Evolutionary conservation across 306 rosid genomes (phyloP), one percentile per base, ranked within the genome.

Genomic region (Malus orientalis): DNA sequence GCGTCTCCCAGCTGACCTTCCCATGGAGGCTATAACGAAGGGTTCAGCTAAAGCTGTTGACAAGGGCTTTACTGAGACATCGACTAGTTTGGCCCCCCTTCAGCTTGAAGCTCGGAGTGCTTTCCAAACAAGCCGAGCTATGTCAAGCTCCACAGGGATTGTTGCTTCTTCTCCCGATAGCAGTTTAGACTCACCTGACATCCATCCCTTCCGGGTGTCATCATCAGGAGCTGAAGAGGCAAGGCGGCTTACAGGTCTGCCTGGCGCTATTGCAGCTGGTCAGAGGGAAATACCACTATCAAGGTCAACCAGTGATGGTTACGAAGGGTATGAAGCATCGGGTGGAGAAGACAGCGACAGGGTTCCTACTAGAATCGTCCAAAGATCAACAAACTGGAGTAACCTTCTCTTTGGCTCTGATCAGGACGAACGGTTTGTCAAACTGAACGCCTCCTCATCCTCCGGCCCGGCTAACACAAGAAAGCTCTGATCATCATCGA

Each of bases 321-420:
- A 95, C 57, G 99, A 95, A 27, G 97, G 99, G 3, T 95, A 95
- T 64, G 99, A 95, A 36, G 97, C 99, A 3, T 95, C 99, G 0
- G 99, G 99, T 5, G 97, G 99, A 47, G 99, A 95, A 79, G 99
- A 95, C 19, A 95, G 99, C 33, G 99, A 95, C 81, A 85, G 90
- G 57, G 93, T 95, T 77, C 97, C 96, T 19, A 84, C 93, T 6
- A 85, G 97, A 83, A 77, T 92, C 66, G 82, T 88, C 64, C 93
- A 88, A 68, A 90, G 93, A 76, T 84, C 97, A 0, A 86, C 93
- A 38, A 88, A 87, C 82, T 91, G 97, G 99, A 90, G 83, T 81
- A 92, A 86, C 83, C 79, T 87, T 79, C 88, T 90, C 45, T 95
- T 89, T 78, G 82, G 82, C 70, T 87, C 87, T 44, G 96, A 88